Evolutionary conservation across 768 basidiomycete genomes (phyloP).

Genomic region (Dentipellis sp.): DNA sequence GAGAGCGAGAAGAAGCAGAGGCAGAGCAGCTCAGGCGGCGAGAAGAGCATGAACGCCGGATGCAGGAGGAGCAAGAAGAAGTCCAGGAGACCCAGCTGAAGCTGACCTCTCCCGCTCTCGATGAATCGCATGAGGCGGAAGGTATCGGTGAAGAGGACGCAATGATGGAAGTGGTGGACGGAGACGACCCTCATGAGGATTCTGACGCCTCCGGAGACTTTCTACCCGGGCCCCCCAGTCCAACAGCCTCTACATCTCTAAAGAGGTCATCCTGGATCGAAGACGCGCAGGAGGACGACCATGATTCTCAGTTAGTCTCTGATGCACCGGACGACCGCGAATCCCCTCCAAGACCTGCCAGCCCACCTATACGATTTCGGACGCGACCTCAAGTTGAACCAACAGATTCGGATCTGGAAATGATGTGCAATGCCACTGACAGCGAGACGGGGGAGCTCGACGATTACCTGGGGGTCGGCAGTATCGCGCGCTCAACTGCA

Average conservation of each 20-base stretch:
- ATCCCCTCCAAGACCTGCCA: too few relatives aligned
- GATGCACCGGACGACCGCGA: too few relatives aligned
- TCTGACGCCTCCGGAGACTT: not conserved
- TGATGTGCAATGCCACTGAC: too few relatives aligned
- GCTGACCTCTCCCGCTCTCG: not conserved
- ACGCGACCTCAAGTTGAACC: too few relatives aligned
- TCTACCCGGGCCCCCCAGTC: not conserved
- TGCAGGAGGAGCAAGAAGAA: not conserved
- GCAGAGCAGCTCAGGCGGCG: not conserved
- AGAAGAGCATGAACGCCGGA: not conserved
- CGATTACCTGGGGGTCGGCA: too few relatives aligned
- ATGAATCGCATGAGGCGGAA: not conserved
- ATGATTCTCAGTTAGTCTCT: too few relatives aligned
- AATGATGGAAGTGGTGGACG: not conserved
- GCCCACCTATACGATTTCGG: too few relatives aligned
- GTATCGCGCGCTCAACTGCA: not conserved
- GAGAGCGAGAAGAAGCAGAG: not conserved
- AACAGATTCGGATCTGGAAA: too few relatives aligned
- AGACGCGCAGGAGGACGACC: not conserved
- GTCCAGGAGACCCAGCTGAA: not conserved
- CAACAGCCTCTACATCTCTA: not conserved
- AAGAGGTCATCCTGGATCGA: not conserved
- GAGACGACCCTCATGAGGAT: not conserved
- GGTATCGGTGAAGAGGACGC: not conserved
- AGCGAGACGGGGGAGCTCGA: too few relatives aligned